Conservation (phyloP, 352 stramenopile species). For the Phytophthora ohioensis region DNA sequence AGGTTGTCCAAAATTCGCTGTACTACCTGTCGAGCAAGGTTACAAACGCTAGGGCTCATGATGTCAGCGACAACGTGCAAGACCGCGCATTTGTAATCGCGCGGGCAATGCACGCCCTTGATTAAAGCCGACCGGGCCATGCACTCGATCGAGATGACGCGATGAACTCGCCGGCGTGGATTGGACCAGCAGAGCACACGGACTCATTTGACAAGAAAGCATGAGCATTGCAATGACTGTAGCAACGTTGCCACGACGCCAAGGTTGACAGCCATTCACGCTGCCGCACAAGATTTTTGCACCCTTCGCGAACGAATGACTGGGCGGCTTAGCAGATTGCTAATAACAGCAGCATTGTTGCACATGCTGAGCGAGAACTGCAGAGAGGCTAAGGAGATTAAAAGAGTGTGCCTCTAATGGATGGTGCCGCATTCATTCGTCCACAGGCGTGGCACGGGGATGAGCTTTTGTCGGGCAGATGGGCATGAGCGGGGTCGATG, state of each 20-base stretch:
- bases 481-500: constrained; percentile 18
- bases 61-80: background rate
- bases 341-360: background rate
- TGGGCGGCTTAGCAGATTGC: no score
- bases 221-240: constrained; percentile 1
- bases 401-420: background rate
- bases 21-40: constrained; percentile 13
- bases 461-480: constrained; percentile 20
- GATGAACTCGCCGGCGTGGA: constrained; percentile 19
- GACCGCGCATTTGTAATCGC: constrained; percentile 22
- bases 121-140: constrained; percentile 30
- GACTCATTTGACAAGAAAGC: constrained; percentile 3
- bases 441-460: constrained; percentile 32
- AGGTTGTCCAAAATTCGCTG: background rate
- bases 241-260: constrained; percentile 6
- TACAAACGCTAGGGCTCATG: constrained; percentile 15
- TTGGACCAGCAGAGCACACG: constrained; percentile 9
- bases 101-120: constrained; percentile 13
- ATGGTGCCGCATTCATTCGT: constrained; percentile 24
- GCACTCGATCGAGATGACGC: constrained; percentile 22
- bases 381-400: constrained; percentile 19
- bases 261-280: background rate
- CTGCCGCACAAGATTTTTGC: background rate
- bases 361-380: background rate
- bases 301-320: background rate